These are phyloP conservation scores for Exidia glandulosa DNA, from an alignment of 768 basidiomycete genomes.

Conservation along the genomic window DNA sequence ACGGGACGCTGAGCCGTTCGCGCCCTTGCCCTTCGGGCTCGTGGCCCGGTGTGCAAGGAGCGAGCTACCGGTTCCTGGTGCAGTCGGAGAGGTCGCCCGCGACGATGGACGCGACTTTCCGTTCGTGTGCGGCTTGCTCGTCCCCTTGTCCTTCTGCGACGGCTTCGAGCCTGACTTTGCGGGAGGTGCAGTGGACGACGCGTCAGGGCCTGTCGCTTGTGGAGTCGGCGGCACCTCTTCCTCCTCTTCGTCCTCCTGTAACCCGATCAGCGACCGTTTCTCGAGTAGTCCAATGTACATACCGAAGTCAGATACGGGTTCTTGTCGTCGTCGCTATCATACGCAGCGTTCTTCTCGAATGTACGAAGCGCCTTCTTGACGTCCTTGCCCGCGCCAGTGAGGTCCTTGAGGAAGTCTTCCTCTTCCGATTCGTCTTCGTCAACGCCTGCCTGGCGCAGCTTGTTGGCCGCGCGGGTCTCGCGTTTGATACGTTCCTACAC, in stretches of 20 bases:
- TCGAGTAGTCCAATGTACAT: constrained; percentile 3
- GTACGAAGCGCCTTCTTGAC: constrained; percentile 85
- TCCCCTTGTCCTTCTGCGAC: not conserved
- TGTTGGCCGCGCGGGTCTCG: constrained; percentile 71
- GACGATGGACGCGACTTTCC: constrained; percentile 20
- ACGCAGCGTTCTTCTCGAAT: constrained; percentile 69
- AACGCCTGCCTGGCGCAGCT: constrained; percentile 53
- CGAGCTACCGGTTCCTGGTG: constrained; percentile 51
- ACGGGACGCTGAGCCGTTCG: not conserved
- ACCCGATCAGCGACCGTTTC: constrained; percentile 5
- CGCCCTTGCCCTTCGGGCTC: constrained; percentile 45
- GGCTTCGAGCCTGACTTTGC: constrained; percentile 6
- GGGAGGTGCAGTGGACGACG: constrained; percentile 1
- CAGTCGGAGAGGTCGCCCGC: constrained; percentile 47
- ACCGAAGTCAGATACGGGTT: constrained; percentile 78
- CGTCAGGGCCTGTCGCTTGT: constrained; percentile 11
- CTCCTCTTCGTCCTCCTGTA: constrained; percentile 60
- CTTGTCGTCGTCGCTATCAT: constrained; percentile 56
- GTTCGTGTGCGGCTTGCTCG: not conserved
- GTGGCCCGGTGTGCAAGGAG: constrained; percentile 80
- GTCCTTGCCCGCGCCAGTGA: constrained; percentile 61
- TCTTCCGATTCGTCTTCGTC: constrained; percentile 64
- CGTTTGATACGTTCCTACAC: constrained; percentile 70
- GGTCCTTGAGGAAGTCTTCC: constrained; percentile 30
- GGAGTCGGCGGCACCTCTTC: constrained; percentile 42